phyloP scores from a whole-genome alignment of 352 stramenopile genomes.

The Pythium plurisporium region DNA sequence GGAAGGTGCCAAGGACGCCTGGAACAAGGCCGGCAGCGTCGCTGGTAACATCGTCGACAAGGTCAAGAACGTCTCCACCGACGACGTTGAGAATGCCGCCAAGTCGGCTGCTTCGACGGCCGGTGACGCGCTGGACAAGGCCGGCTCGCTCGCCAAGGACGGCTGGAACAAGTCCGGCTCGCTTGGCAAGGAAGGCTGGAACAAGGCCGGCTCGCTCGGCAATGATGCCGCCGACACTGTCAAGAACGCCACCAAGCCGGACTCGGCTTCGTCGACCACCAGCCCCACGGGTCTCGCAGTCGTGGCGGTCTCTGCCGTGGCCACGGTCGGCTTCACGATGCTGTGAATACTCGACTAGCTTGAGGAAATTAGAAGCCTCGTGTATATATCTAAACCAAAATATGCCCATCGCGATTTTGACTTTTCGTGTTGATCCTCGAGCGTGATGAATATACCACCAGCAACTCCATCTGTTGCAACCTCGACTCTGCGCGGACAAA shows the following conservation, averaged over 20 bases:
- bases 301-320: slow-evolving; percentile 13
- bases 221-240: neutral
- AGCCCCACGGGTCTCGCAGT: neutral
- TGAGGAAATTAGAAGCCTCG: too few species aligned
- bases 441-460: too few species aligned
- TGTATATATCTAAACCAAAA: too few species aligned
- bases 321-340: slow-evolving; percentile 17
- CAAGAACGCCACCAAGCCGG: slow-evolving; percentile 14
- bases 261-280: neutral
- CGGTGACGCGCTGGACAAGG: slow-evolving; percentile 9
- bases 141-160: slow-evolving; percentile 6
- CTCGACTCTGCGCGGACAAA: too few species aligned
- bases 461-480: too few species aligned
- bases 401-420: too few species aligned
- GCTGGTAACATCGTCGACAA: slow-evolving; percentile 1
- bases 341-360: slow-evolving; percentile 16
- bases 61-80: slow-evolving; percentile 2
- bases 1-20: slow-evolving; percentile 5
- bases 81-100: slow-evolving; percentile 5
- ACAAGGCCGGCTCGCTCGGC: slow-evolving; percentile 12
- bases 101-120: slow-evolving; percentile 10
- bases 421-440: too few species aligned
- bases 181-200: too few species aligned
- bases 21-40: neutral
- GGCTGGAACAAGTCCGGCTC: too few species aligned